Conservation (phyloP, 352 stramenopile species). For the Aphanomyces invadans region DNA sequence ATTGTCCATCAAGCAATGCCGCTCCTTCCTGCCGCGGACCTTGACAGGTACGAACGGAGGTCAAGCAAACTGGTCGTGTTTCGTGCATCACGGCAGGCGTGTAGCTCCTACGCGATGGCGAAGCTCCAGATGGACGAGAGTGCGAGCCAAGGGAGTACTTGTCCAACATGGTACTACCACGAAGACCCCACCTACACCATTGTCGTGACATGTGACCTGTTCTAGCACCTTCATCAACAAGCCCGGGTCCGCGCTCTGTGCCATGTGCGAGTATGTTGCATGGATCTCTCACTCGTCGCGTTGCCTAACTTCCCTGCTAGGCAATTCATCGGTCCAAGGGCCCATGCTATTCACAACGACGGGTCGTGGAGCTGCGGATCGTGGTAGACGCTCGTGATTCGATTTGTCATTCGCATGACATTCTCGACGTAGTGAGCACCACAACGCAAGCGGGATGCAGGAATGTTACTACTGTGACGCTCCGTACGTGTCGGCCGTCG, state of each 20-base stretch:
- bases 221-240: slow-evolving; percentile 64
- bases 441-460: slow-evolving; percentile 56
- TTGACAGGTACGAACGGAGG: neutral
- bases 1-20: too few species aligned
- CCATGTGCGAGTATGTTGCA: slow-evolving; percentile 57
- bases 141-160: neutral
- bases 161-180: slow-evolving; percentile 3
- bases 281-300: neutral
- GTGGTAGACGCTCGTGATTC: slow-evolving; percentile 36
- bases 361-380: slow-evolving; percentile 63
- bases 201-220: neutral
- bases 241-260: slow-evolving; percentile 42
- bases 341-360: slow-evolving; percentile 57
- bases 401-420: neutral
- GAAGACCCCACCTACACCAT: neutral
- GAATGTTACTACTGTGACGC: slow-evolving; percentile 52
- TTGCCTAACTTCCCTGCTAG: neutral
- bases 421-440: slow-evolving; percentile 30
- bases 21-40: too few species aligned
- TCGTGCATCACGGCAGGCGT: neutral
- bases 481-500: slow-evolving; percentile 56
- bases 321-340: slow-evolving; percentile 31
- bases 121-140: neutral
- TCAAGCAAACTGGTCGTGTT: too few species aligned
- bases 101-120: slow-evolving; percentile 1